Percentiles rank a stretch among this genome's conserved stretches.
Evolutionary conservation across 441 rosid species (phyloP).

Genomic region (Sinapis alba): DNA sequence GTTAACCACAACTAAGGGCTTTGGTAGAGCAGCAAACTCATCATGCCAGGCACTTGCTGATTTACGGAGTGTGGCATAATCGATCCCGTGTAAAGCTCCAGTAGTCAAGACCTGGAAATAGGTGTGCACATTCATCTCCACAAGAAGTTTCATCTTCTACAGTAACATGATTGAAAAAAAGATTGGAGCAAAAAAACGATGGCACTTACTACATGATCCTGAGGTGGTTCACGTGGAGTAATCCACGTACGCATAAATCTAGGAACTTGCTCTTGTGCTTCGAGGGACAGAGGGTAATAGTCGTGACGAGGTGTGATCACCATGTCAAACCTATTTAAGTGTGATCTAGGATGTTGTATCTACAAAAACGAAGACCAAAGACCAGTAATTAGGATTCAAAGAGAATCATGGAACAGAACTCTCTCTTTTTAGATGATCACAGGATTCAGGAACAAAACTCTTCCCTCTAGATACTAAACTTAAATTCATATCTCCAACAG

Average conservation of each 20-base stretch:
- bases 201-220: slow-evolving; percentile 67
- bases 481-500: background rate
- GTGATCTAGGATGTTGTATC: slow-evolving; percentile 93
- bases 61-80: slow-evolving; percentile 70
- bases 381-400: background rate
- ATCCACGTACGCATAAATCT: slow-evolving; percentile 74
- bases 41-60: slow-evolving; percentile 89
- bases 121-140: slow-evolving; percentile 8
- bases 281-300: slow-evolving; percentile 78
- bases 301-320: slow-evolving; percentile 90
- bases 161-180: background rate
- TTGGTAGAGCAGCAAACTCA: slow-evolving; percentile 77
- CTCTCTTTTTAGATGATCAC: slow-evolving; percentile 2
- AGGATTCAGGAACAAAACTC: slow-evolving; percentile 3
- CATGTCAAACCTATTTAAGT: slow-evolving; percentile 84
- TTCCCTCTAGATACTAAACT: background rate
- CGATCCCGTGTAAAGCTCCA: slow-evolving; percentile 90
- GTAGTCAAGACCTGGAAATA: slow-evolving; percentile 70
- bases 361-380: slow-evolving; percentile 34
- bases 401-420: background rate
- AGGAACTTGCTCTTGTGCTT: slow-evolving; percentile 75
- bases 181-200: background rate
- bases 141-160: slow-evolving; percentile 26
- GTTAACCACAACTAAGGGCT: slow-evolving; percentile 89
- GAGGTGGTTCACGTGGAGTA: slow-evolving; percentile 83